These are phyloP conservation scores for Wickerhamomyces pijperi DNA, from an alignment of 805 yeast species.

Conservation along the genomic window DNA sequence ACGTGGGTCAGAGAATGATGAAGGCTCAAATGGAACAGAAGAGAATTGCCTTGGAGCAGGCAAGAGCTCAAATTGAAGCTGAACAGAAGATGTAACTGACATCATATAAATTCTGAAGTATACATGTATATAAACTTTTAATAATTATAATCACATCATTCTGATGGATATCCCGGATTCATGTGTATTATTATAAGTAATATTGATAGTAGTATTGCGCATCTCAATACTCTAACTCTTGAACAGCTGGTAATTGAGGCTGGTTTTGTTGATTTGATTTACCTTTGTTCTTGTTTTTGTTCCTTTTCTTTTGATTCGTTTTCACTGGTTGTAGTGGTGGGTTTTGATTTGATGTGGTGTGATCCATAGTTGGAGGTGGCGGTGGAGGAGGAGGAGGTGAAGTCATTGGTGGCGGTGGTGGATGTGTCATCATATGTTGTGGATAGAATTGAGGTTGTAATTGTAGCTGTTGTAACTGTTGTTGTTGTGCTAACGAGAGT, in stretches of 20 bases:
- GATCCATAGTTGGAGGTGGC: constrained; percentile 97
- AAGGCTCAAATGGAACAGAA: constrained; percentile 18
- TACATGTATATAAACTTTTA: constrained; percentile 65
- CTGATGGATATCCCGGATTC: too few relatives aligned
- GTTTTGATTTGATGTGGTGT: too few relatives aligned
- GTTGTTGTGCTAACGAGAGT: neutral
- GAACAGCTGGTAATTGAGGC: too few relatives aligned
- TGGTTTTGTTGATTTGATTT: too few relatives aligned
- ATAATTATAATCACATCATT: too few relatives aligned
- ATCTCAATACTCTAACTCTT: too few relatives aligned
- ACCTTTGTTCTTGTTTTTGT: constrained; percentile 94
- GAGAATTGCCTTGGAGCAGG: constrained; percentile 2
- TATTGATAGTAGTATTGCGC: too few relatives aligned
- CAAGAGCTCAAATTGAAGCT: neutral
- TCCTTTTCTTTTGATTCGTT: constrained; percentile 89
- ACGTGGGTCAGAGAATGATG: constrained; percentile 28
- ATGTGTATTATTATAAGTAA: too few relatives aligned
- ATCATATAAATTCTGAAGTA: neutral
- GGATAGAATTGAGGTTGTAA: neutral
- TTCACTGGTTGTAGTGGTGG: constrained; percentile 26
- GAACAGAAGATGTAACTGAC: neutral
- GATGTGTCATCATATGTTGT: constrained; percentile 1
- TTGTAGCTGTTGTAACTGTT: neutral
- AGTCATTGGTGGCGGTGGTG: constrained; percentile 43
- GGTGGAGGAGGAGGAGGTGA: constrained; percentile 73